Percentiles rank a stretch among this genome's conserved stretches.
phyloP scores from a whole-genome alignment of 1,284 basidiomycete genomes.

The Spongispora temasekensis region DNA sequence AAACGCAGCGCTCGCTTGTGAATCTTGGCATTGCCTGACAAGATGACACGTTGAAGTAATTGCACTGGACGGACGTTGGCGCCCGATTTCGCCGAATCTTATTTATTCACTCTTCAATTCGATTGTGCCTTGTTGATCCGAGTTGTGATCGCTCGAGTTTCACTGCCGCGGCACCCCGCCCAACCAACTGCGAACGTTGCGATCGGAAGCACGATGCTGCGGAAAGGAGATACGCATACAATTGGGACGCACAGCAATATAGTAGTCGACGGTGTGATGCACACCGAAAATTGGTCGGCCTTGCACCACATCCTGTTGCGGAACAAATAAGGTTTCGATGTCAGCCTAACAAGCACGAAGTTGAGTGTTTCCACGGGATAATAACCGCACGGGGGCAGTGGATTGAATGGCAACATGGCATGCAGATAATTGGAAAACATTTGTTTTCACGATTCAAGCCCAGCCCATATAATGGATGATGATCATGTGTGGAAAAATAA shows the following conservation, averaged over 20 bases:
- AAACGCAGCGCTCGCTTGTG: constrained; percentile 15
- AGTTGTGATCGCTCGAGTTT: no score
- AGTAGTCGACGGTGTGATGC: constrained; percentile 32
- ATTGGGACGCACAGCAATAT: constrained; percentile 22
- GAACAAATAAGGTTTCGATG: constrained; percentile 20
- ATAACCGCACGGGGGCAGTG: constrained; percentile 33
- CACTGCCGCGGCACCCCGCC: no score
- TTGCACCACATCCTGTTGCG: constrained; percentile 19
- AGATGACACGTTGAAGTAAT: constrained; percentile 16
- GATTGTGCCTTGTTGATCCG: no score
- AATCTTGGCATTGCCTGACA: neutral
- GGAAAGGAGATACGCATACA: constrained; percentile 33
- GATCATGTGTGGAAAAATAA: no score
- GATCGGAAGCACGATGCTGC: constrained; percentile 19
- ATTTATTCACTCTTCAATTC: constrained; percentile 1
- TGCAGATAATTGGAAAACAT: no score
- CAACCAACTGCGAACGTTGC: neutral
- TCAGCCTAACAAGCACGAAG: constrained; percentile 13
- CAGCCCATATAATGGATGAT: no score
- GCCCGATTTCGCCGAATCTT: constrained; percentile 9
- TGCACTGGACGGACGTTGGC: constrained; percentile 10
- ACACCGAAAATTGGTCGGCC: constrained; percentile 31
- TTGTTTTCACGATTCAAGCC: no score
- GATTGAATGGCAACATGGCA: constrained; percentile 7
- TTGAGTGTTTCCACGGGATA: constrained; percentile 25